Evolutionary conservation across 1,139 yeast genomes (phyloP), one percentile per base, ranked within the genome.

Genomic region (Trichomonascaceae sp.): DNA sequence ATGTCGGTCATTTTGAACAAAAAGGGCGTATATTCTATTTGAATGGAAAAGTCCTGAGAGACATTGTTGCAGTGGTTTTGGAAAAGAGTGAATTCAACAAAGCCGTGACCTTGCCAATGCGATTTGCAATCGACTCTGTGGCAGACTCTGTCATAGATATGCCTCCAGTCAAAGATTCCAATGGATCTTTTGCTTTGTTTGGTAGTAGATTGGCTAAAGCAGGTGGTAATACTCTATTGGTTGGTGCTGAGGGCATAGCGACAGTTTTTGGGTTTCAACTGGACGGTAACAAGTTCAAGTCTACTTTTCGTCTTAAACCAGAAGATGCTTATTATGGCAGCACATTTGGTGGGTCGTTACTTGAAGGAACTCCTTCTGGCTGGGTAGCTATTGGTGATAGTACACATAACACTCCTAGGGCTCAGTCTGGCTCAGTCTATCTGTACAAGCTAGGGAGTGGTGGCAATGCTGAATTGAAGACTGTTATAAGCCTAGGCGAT

Each of bases 11-110:
- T 0, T 39, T 48, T 1, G 59, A 64, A 3, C 82, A 81, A 55
- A 62, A 66, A 10, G 85, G 85, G 0, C 63, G 64, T 7, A 73
- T 78, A 0, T 62, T 63, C 13, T 62, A 73, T 0, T 51, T 81
- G 10, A 70, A 73, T 39, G 80, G 80, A 1, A 50, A 52, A 3
- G 47, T 66, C 39, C 54, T 70, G 46, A 52, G 55, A 19, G 51
- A 56, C 43, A 53, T 58, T 9, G 53, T 44, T 13, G 12, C 52
- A 6, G 19, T 45, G 15, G 36, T 47, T 27, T 30, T 47, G 19
- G 47, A 22, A 6, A 20, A 38, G 41, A 36, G 44, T 12, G 24
- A 47, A 24, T 12, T 24, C 12, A 54, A 55, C 18, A 53, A 51
- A 30, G 24, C 43, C 9, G 19, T 45, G 13, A 13, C 49, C 10